phyloP scores from a whole-genome alignment of 2,329 filamentous ascomycete species.

The Hymenoscyphus scutula region DNA sequence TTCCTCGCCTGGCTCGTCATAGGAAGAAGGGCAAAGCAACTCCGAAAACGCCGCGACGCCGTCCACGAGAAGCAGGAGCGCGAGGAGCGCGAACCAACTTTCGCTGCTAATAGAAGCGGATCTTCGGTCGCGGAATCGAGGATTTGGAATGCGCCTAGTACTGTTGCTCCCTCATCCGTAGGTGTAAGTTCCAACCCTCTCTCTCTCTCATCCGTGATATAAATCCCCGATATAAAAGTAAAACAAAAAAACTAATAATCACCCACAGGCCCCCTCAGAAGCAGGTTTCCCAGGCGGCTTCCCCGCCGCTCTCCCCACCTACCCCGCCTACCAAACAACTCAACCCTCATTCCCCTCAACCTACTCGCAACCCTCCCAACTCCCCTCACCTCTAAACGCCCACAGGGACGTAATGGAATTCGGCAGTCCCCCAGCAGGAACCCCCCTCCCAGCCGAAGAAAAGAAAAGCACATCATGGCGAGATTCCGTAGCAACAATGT shows the following conservation, averaged over 20 bases:
- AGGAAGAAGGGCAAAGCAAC: background rate
- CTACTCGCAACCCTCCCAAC: background rate
- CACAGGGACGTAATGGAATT: too few species aligned
- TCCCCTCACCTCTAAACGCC: too few species aligned
- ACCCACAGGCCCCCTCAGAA: background rate
- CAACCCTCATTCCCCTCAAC: background rate
- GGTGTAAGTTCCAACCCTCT: too few species aligned
- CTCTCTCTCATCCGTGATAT: too few species aligned
- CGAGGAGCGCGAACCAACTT: background rate
- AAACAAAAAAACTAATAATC: background rate
- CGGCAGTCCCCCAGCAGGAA: background rate
- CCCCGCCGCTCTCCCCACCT: background rate
- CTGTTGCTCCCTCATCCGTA: background rate
- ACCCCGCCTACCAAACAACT: background rate
- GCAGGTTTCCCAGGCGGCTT: background rate
- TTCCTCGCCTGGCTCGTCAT: background rate
- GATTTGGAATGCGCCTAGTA: background rate
- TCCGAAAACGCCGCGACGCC: background rate
- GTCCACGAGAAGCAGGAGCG: background rate
- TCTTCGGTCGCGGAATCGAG: background rate
- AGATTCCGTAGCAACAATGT: conserved; percentile 1
- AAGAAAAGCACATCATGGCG: background rate
- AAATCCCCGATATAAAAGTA: too few species aligned
- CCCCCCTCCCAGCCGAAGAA: background rate
- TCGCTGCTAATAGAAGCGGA: background rate